These are phyloP conservation scores for Blastomyces emzantsi DNA, from an alignment of 2,329 filamentous ascomycete species.

Conservation along the genomic window DNA sequence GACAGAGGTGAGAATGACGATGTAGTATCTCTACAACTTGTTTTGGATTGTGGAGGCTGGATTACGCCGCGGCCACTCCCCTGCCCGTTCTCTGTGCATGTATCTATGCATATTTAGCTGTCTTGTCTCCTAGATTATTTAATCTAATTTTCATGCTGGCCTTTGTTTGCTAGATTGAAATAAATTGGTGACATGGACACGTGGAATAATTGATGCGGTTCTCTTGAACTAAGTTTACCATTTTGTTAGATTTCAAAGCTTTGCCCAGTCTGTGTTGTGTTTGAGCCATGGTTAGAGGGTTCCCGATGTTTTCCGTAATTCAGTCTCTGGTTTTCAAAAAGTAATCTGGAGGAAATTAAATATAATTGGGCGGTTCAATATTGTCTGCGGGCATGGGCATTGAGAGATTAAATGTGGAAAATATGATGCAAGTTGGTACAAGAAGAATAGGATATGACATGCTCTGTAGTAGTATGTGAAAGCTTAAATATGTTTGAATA, in stretches of 20 bases:
- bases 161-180: not conserved
- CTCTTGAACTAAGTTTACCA: not conserved
- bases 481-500: not conserved
- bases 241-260: not conserved
- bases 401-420: not conserved
- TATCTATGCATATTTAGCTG: not conserved
- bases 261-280: not conserved
- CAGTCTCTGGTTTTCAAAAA: not conserved
- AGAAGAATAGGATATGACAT: not conserved
- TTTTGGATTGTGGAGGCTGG: not conserved
- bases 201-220: not conserved
- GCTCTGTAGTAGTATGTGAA: not conserved
- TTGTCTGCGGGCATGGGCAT: not conserved
- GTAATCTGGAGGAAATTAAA: not conserved
- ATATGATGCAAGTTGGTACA: not conserved
- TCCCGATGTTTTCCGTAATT: not conserved
- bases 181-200: not conserved
- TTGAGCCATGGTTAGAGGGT: not conserved
- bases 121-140: not conserved
- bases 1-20: not conserved
- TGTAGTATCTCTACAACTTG: not conserved
- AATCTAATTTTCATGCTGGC: not conserved
- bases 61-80: not conserved
- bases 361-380: not conserved
- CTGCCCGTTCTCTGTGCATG: not conserved